Percentiles rank a stretch among this genome's conserved stretches.
Evolutionary conservation across 164 flowering plant species (phyloP).

Genomic region (Akebia trifoliata): DNA sequence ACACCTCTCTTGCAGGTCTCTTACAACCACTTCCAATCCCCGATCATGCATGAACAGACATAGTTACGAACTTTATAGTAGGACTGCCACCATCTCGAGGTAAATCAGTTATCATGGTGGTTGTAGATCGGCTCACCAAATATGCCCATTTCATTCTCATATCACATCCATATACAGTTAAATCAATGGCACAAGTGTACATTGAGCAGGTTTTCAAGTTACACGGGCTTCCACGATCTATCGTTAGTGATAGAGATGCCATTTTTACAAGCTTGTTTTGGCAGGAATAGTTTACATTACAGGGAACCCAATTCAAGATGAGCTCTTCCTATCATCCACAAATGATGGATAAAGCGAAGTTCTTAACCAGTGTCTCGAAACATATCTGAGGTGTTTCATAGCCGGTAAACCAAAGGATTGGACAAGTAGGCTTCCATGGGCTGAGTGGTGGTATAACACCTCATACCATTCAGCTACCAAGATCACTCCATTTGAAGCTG

Average conservation of each 20-base stretch:
- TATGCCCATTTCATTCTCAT: not conserved
- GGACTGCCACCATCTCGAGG: not conserved
- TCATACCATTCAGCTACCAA: no score
- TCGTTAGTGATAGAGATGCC: not conserved
- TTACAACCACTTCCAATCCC: conserved; percentile 1
- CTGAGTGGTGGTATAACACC: no score
- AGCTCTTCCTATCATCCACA: conserved; percentile 2
- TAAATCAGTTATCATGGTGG: not conserved
- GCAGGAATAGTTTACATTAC: not conserved
- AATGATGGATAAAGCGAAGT: conserved; percentile 1
- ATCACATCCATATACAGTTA: not conserved
- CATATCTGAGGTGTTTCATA: no score
- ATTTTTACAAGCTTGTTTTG: not conserved
- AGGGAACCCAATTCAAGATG: not conserved
- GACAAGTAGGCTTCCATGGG: no score
- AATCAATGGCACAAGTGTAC: not conserved
- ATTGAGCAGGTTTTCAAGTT: not conserved
- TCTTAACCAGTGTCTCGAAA: no score
- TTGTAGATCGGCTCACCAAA: not conserved
- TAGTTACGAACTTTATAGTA: not conserved
- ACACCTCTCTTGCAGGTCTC: not conserved
- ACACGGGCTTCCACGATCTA: not conserved
- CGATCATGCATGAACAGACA: not conserved
- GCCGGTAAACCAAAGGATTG: no score
- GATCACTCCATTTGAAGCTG: no score